Conservation (phyloP, 805 yeast genomes). For the Lachancea quebecensis region DNA sequence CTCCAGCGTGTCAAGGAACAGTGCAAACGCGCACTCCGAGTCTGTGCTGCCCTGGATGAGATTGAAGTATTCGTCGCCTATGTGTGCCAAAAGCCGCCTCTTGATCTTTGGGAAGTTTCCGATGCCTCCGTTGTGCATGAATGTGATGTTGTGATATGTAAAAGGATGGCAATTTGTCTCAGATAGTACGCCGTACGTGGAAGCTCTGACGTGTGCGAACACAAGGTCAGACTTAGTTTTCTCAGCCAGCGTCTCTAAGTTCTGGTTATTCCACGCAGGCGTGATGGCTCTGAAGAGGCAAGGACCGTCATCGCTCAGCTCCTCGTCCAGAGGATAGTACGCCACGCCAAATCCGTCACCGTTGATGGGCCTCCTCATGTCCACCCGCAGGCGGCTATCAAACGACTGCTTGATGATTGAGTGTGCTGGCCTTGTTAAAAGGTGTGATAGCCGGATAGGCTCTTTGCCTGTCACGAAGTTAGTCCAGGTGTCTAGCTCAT, state of each 20-base stretch:
- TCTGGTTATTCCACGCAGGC: constrained; percentile 96
- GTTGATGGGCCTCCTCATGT: constrained; percentile 84
- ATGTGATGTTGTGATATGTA: constrained; percentile 77
- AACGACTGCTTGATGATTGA: constrained; percentile 94
- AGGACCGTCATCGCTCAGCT: constrained; percentile 59
- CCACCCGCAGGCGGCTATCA: constrained; percentile 81
- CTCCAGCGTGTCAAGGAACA: constrained; percentile 69
- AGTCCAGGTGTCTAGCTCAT: constrained; percentile 2
- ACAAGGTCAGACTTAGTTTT: constrained; percentile 80
- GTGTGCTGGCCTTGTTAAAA: constrained; percentile 91
- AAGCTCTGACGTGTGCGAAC: constrained; percentile 94
- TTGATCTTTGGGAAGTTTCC: constrained; percentile 69
- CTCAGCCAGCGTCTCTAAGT: constrained; percentile 75
- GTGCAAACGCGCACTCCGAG: constrained; percentile 90
- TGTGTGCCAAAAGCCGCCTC: constrained; percentile 59
- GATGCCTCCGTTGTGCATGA: constrained; percentile 96
- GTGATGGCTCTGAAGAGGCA: constrained; percentile 93
- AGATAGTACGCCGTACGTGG: constrained; percentile 87
- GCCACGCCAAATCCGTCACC: constrained; percentile 99
- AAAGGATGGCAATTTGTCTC: constrained; percentile 98
- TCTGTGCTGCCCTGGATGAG: constrained; percentile 91
- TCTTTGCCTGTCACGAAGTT: constrained; percentile 88
- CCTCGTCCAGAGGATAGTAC: constrained; percentile 63
- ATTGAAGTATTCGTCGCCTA: constrained; percentile 74
- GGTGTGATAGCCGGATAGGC: constrained; percentile 75